Conservation (phyloP, 2,329 filamentous ascomycete genomes). For the Akanthomyces uredinophilus region DNA sequence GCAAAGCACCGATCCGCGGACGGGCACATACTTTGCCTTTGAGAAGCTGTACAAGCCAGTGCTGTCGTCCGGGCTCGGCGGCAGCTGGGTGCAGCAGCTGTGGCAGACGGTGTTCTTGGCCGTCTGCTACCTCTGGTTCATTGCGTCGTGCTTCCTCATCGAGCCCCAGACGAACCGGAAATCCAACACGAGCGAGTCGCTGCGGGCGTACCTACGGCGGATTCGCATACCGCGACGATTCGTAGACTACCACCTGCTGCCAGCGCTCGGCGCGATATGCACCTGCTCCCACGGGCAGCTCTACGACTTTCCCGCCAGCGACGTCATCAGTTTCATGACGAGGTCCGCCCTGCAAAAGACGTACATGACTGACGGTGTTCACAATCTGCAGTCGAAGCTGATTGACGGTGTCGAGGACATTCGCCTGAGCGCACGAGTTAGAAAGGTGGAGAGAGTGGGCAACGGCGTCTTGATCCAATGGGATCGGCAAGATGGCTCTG, state of each 20-base stretch:
- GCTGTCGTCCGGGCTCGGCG: constrained; percentile 16
- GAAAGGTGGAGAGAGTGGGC: constrained; percentile 23
- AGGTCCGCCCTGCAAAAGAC: constrained; percentile 43
- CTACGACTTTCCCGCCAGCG: constrained; percentile 47
- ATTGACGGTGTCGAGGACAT: constrained; percentile 33
- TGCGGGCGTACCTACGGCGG: constrained; percentile 46
- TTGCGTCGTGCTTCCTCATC: constrained; percentile 45
- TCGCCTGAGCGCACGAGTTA: constrained; percentile 36
- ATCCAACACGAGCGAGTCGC: constrained; percentile 32
- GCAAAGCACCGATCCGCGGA: constrained; percentile 1
- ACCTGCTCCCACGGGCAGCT: constrained; percentile 49
- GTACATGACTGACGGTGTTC: constrained; percentile 47
- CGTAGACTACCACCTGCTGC: constrained; percentile 45
- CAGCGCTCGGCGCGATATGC: constrained; percentile 48
- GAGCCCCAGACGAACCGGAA: constrained; percentile 24
- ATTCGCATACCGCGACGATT: constrained; percentile 45
- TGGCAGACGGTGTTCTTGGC: constrained; percentile 29
- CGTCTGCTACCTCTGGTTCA: constrained; percentile 50
- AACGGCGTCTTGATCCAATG: constrained; percentile 3
- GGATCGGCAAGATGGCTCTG: neutral
- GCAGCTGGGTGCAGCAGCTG: neutral
- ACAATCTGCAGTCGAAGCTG: constrained; percentile 42
- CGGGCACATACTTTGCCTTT: constrained; percentile 41
- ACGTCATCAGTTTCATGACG: constrained; percentile 47
- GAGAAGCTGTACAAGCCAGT: neutral